Conservation (phyloP, 2,329 filamentous ascomycete species). For the Hansfordia pulvinata region DNA sequence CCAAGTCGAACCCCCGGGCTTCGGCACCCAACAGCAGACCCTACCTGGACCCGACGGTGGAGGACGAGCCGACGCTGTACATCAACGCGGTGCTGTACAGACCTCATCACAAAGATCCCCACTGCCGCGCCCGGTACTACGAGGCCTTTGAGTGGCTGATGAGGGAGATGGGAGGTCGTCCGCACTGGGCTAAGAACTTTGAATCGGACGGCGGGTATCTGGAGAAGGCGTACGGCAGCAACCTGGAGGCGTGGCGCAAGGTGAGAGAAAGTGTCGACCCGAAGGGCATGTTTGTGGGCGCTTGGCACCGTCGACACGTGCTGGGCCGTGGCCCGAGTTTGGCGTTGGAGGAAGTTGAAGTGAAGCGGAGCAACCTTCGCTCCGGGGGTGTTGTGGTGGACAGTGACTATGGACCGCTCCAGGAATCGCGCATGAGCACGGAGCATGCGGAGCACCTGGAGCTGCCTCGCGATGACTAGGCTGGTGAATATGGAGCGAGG, state of each 20-base stretch:
- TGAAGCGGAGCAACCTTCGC: too few relatives aligned
- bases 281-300: constrained; percentile 76
- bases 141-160: constrained; percentile 85
- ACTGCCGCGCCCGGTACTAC: constrained; percentile 67
- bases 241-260: constrained; percentile 51
- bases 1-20: constrained; percentile 19
- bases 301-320: constrained; percentile 72
- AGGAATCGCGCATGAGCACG: too few relatives aligned
- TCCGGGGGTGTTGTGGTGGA: too few relatives aligned
- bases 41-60: constrained; percentile 55
- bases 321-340: constrained; percentile 20
- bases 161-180: constrained; percentile 67
- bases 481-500: too few relatives aligned
- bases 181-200: constrained; percentile 94
- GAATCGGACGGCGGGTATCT: constrained; percentile 46
- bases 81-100: constrained; percentile 84
- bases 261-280: constrained; percentile 62
- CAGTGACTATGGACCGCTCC: too few relatives aligned
- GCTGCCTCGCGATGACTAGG: too few relatives aligned
- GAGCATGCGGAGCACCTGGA: too few relatives aligned
- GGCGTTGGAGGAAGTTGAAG: constrained; percentile 17
- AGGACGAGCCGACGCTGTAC: constrained; percentile 64
- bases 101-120: constrained; percentile 66
- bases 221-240: constrained; percentile 52
- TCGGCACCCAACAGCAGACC: constrained; percentile 19